phyloP scores from a whole-genome alignment of 768 basidiomycete species.

The Boletus huronensis region DNA sequence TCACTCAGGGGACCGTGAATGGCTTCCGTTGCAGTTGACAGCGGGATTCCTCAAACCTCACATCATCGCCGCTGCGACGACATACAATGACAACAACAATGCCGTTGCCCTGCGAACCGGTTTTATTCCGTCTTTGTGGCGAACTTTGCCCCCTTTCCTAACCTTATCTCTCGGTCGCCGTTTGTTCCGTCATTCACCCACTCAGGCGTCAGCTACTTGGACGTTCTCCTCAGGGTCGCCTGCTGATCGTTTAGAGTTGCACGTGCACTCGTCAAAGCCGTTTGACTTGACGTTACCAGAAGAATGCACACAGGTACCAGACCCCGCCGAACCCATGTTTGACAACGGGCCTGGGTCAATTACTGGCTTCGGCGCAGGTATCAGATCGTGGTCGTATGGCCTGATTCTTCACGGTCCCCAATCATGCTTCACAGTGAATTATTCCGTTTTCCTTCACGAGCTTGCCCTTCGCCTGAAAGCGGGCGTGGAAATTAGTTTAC shows the following conservation, averaged over 20 bases:
- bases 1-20: conserved; percentile 10
- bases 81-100: conserved; percentile 50
- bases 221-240: conserved; percentile 22
- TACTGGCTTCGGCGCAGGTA: conserved; percentile 47
- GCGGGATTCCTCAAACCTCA: conserved; percentile 41
- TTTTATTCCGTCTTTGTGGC: conserved; percentile 34
- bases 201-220: conserved; percentile 43
- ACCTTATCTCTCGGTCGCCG: conserved; percentile 47
- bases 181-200: conserved; percentile 47
- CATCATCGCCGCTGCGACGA: conserved; percentile 39
- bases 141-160: conserved; percentile 36
- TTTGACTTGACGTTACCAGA: conserved; percentile 33
- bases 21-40: conserved; percentile 34
- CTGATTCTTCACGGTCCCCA: conserved; percentile 44
- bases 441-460: conserved; percentile 51
- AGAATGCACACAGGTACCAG: conserved; percentile 22
- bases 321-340: conserved; percentile 20
- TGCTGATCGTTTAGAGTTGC: conserved; percentile 35
- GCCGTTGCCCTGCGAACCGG: conserved; percentile 38
- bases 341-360: conserved; percentile 42
- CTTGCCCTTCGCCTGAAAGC: conserved; percentile 52
- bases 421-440: conserved; percentile 49
- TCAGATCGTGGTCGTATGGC: conserved; percentile 48
- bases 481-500: conserved; percentile 46
- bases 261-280: conserved; percentile 41